Percentiles rank a stretch among this genome's conserved stretches.
phyloP scores from a whole-genome alignment of 2,329 filamentous ascomycete genomes.

The Aspergillus latus region DNA sequence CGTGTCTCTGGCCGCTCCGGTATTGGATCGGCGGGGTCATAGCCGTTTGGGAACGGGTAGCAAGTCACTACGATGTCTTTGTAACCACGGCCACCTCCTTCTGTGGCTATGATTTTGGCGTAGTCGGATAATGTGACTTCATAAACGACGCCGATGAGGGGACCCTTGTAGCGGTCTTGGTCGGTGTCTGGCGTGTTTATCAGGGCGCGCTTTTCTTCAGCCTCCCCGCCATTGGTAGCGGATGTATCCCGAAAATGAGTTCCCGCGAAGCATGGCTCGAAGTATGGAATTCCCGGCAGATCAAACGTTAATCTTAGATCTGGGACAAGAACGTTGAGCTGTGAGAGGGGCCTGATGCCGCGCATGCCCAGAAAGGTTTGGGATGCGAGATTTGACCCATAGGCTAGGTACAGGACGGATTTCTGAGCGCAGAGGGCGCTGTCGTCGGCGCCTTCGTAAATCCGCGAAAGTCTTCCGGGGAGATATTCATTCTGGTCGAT shows the following conservation, averaged over 20 bases:
- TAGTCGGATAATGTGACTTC: conserved; percentile 85
- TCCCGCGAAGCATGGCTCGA: conserved; percentile 91
- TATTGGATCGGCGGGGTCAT: conserved; percentile 54
- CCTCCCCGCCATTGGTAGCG: conserved; percentile 5
- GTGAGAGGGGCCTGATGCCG: conserved; percentile 76
- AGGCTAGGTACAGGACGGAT: conserved; percentile 78
- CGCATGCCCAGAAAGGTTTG: conserved; percentile 76
- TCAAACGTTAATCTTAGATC: conserved; percentile 78
- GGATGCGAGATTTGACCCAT: conserved; percentile 83
- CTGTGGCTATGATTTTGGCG: conserved; percentile 80
- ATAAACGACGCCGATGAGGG: conserved; percentile 90
- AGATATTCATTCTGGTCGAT: conserved; percentile 28
- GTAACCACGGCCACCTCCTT: conserved; percentile 85
- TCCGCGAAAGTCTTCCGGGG: conserved; percentile 17
- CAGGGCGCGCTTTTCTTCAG: conserved; percentile 36
- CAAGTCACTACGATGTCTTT: conserved; percentile 79
- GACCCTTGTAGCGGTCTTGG: conserved; percentile 56
- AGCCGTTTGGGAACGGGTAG: conserved; percentile 60
- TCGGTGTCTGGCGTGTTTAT: conserved; percentile 23
- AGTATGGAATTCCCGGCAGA: conserved; percentile 79
- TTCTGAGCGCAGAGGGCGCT: conserved; percentile 22
- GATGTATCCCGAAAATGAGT: conserved; percentile 59
- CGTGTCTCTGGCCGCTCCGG: conserved; percentile 62
- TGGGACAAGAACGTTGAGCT: conserved; percentile 79
- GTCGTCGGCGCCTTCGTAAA: background rate